Evolutionary conservation across 148 eudicot species (phyloP).

Genomic region (Cornus controversa): DNA sequence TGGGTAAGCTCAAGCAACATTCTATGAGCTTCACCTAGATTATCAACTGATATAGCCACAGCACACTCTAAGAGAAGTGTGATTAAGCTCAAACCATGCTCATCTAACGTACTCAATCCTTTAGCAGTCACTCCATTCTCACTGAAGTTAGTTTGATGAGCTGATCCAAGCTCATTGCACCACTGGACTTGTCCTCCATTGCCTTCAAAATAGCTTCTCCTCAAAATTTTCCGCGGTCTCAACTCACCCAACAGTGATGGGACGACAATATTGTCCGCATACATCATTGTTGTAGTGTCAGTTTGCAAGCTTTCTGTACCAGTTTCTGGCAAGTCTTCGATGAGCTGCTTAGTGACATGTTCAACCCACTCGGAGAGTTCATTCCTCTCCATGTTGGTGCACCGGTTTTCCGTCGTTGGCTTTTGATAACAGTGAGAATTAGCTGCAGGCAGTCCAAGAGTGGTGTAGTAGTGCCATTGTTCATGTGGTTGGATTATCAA

Average conservation of each 20-base stretch:
- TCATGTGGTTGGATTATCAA: slow-evolving; percentile 31
- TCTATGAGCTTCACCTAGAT: slow-evolving; percentile 49
- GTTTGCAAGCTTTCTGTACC: slow-evolving; percentile 22
- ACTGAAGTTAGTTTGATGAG: neutral
- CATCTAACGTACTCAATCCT: slow-evolving; percentile 20
- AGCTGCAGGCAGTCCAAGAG: neutral
- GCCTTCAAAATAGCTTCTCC: slow-evolving; percentile 4
- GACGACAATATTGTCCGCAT: slow-evolving; percentile 10
- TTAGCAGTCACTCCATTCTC: neutral
- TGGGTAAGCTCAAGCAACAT: slow-evolving; percentile 44
- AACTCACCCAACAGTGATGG: slow-evolving; percentile 18
- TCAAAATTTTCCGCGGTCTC: slow-evolving; percentile 29
- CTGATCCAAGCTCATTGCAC: slow-evolving; percentile 3
- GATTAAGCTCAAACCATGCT: slow-evolving; percentile 28
- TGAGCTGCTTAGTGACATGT: slow-evolving; percentile 46
- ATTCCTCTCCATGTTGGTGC: slow-evolving; percentile 23
- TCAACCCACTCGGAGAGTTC: slow-evolving; percentile 56
- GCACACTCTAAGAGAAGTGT: slow-evolving; percentile 44
- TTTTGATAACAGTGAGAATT: neutral
- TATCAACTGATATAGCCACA: slow-evolving; percentile 55
- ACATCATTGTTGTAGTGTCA: slow-evolving; percentile 14
- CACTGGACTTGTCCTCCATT: neutral
- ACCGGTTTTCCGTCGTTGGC: neutral
- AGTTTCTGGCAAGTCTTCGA: slow-evolving; percentile 42
- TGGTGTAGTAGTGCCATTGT: slow-evolving; percentile 18